phyloP scores from a whole-genome alignment of 2,329 filamentous ascomycete species.

The Diplodia corticola region DNA sequence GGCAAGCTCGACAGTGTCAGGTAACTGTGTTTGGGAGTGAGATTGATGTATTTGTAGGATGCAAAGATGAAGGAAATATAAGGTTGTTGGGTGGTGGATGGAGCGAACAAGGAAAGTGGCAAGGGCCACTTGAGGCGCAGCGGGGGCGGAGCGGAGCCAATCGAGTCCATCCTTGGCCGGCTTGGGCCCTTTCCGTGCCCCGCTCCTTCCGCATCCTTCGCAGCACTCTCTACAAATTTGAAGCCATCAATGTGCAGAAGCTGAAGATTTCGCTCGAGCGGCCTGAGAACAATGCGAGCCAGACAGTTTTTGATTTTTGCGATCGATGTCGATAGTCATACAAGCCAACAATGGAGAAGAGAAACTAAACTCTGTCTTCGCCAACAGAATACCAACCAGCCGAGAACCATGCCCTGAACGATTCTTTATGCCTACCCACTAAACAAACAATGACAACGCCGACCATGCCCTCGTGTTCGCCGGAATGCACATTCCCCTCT shows the following conservation, averaged over 20 bases:
- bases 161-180: not conserved
- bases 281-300: not conserved
- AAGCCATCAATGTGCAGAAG: not conserved
- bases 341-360: not conserved
- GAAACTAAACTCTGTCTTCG: not conserved
- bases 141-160: constrained; percentile 1
- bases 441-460: not conserved
- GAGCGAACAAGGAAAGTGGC: not conserved
- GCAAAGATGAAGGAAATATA: not conserved
- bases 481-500: not conserved
- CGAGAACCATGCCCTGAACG: not conserved
- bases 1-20: not conserved
- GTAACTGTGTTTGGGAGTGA: not conserved
- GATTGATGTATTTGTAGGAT: not conserved
- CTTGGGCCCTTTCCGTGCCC: not conserved
- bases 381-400: not conserved
- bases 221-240: not conserved
- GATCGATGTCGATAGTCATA: not conserved
- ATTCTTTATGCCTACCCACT: not conserved
- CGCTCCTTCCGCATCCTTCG: not conserved
- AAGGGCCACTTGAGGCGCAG: not conserved
- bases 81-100: not conserved
- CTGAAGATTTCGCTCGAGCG: not conserved
- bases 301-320: not conserved
- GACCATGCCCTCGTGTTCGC: constrained; percentile 13